Base-by-base conservation (phyloP, 176 grass and related monocot species). In the Triticum dicoccoides region DNA sequence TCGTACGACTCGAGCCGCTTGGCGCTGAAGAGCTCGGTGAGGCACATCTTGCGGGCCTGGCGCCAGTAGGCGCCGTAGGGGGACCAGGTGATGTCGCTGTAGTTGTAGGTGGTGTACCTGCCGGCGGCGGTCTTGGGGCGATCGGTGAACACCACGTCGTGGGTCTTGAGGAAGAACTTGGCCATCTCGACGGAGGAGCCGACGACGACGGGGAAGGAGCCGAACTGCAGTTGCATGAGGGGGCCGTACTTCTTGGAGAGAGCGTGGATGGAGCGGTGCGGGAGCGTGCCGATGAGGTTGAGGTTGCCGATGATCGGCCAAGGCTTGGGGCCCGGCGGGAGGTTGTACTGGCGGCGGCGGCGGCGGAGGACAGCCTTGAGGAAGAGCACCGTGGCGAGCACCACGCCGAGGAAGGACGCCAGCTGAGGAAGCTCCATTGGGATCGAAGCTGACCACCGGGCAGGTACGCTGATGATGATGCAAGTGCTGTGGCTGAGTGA, bases 261-360 rank as follows among this genome's bases (percentile, higher is more conserved):
- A 11, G 78, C 87, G 38, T 95, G 90, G 81, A 97, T 80, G 41
- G 95, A 95, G n/a, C 82, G 92, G 85, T 97, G 95, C 51, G 89
- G 90, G 35, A 92, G 92, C 71, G 87, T 17, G 35, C 92, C 86
- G 1, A 97, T 75, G 25, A 94, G 92, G 63, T 97, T 80, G 4
- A 94, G 88, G 89, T 94, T 97, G 63, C 95, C 92, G 39, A 97
- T 92, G 82, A 97, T 63, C 12, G 95, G 95, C 90, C 90, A 92
- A 1, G 84, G 42, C 74, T 90, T 90, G 0, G 95, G 90, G 1
- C 92, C 90, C 2, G 95, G 95, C 3, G 95, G 92, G 37, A 97
- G 88, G 73, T 89, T 96, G 84, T 91, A 87, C 15, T 9, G 15
- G 82, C 89, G 72, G 15, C 32, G 82, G 15, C 32, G 82, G 29